A percentile compares a stretch with the other conserved stretches of the same genome.
phyloP scores from a whole-genome alignment of 768 basidiomycete species.

The Mycena olivaceomarginata region DNA sequence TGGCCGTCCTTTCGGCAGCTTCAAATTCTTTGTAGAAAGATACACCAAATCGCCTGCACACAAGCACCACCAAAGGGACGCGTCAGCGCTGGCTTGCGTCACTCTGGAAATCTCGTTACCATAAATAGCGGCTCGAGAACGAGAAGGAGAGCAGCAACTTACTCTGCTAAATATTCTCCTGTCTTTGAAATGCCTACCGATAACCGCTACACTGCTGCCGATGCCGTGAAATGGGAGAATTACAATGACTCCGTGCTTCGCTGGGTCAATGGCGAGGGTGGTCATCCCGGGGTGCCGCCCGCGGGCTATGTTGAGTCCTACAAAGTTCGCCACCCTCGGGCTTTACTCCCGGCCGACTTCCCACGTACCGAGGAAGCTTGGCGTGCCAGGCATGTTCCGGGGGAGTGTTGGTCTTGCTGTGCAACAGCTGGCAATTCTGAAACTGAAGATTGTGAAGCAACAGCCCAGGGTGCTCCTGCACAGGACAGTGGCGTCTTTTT shows the following conservation, averaged over 20 bases:
- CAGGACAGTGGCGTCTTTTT: neutral
- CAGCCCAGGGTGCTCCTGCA: neutral
- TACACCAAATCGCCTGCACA: too few relatives aligned
- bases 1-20: too few relatives aligned
- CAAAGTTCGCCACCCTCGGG: neutral
- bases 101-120: neutral
- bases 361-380: neutral
- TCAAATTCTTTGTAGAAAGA: too few relatives aligned
- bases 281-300: slow-evolving; percentile 3
- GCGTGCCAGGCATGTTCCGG: neutral
- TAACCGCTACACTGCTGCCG: neutral
- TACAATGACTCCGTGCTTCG: neutral
- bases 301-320: neutral
- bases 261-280: neutral
- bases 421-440: neutral
- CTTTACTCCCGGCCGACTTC: neutral
- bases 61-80: neutral
- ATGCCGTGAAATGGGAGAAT: neutral
- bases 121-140: neutral
- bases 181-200: neutral
- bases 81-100: slow-evolving; percentile 5
- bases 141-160: neutral
- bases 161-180: neutral
- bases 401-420: slow-evolving; percentile 23
- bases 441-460: neutral